Evolutionary conservation across 192 early-diverging fungal species (phyloP).

Genomic region (Chytriomyces confervae): DNA sequence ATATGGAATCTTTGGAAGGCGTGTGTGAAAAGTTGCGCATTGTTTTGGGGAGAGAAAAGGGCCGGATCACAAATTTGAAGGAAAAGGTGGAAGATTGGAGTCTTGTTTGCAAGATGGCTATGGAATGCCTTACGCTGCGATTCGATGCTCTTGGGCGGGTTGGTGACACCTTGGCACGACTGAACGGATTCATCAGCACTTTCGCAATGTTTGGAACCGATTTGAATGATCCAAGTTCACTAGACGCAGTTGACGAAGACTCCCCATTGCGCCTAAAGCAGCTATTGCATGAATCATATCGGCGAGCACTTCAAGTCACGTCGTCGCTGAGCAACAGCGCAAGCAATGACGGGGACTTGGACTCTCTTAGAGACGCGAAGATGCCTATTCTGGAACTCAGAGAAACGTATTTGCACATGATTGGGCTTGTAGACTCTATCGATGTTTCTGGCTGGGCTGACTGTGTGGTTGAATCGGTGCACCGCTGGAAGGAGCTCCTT

Average conservation of each 20-base stretch:
- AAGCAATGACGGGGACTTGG: conserved; percentile 4
- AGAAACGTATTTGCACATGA: conserved; percentile 23
- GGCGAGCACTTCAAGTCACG: neutral
- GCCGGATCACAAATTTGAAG: neutral
- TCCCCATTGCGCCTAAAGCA: neutral
- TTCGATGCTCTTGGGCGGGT: conserved; percentile 27
- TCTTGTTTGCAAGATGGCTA: conserved; percentile 36
- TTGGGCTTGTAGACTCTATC: conserved; percentile 26
- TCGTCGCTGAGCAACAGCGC: conserved; percentile 20
- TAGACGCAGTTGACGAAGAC: neutral
- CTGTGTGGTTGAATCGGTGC: conserved; percentile 1
- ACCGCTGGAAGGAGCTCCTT: conserved; percentile 12
- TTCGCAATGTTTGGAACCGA: neutral
- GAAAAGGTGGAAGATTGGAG: conserved; percentile 43
- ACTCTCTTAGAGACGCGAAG: neutral
- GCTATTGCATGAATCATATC: conserved; percentile 4
- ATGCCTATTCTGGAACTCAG: neutral
- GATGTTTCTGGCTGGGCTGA: conserved; percentile 23
- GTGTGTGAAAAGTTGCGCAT: conserved; percentile 7
- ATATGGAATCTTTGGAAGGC: conserved; percentile 7
- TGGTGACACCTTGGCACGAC: conserved; percentile 15
- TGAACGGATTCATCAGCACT: conserved; percentile 1
- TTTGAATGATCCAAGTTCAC: neutral
- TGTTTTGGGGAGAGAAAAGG: conserved; percentile 2
- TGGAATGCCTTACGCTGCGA: conserved; percentile 33